Evolutionary conservation across 305 asterid species (phyloP), one percentile per base, ranked within the genome.

Genomic region (Fraxinus albicans): DNA sequence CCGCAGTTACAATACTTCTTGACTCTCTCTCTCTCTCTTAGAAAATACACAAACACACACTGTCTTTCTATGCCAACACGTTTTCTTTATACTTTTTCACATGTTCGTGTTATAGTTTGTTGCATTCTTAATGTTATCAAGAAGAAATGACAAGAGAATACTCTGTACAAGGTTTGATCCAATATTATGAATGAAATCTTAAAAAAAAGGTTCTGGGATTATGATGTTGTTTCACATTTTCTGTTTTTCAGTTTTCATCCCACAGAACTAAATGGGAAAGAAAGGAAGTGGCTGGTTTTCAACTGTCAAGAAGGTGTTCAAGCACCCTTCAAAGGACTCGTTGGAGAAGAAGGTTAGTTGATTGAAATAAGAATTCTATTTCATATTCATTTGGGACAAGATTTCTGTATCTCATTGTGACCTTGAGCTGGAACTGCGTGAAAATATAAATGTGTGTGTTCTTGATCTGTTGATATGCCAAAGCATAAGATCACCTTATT

Each of bases 211-310:
- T 44, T 44, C n/a, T 44, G 55, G 53, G 55, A 44, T 44, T 44
- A 2, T 76, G 3, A 38, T 47, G 9, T 67, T 10, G 9, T 35
- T 65, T 65, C 34, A 25, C 73, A 65, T 65, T 65, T 65, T 9
- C 17, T 19, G 0, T 2, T 67, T 27, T 4, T 33, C 38, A 67
- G 36, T 12, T 44, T 44, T 44, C 15, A 44, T 12, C 55, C n/a
- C 5, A 44, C 55, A 12, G 15, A 44, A 12, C 5, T 44, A 12
- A 44, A 94, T 94, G 98, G 98, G 98, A 36, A 90, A 93, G 96
- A 94, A 93, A 85, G 95, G 97, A 79, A 86, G 97, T 15, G 89
- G 98, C n/a, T 96, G 99, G 99, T 94, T 96, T 86, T 91, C 97
- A 21, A 77, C 98, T 1, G 95, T 96, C 85, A 94, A 90, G 95